Evolutionary conservation across 2,329 filamentous ascomycete species (phyloP).

Genomic region (Aspergillus sp.): DNA sequence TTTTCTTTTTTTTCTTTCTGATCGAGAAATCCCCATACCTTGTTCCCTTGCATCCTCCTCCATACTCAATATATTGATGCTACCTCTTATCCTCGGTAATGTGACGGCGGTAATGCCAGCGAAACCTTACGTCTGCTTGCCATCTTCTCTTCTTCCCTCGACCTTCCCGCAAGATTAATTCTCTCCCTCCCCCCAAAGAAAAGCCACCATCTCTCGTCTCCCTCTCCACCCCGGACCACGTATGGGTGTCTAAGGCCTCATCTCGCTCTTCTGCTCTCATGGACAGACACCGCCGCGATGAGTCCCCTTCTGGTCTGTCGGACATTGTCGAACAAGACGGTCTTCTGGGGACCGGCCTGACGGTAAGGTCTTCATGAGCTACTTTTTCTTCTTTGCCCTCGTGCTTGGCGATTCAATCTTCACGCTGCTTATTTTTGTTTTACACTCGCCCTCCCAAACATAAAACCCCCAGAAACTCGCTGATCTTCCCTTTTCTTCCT

Average conservation of each 20-base stretch:
- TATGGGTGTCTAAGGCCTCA: conserved; percentile 29
- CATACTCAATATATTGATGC: too few relatives aligned
- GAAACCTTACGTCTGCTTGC: not conserved
- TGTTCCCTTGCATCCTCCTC: too few relatives aligned
- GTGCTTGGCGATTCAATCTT: not conserved
- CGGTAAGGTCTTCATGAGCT: conserved; percentile 34
- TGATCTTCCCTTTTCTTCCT: conserved; percentile 12
- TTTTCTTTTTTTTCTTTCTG: too few relatives aligned
- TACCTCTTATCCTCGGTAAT: not conserved
- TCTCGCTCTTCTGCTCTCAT: conserved; percentile 30
- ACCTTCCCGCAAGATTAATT: not conserved
- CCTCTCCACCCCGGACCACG: conserved; percentile 16
- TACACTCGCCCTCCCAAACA: not conserved
- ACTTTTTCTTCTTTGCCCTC: conserved; percentile 5
- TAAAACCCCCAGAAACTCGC: not conserved
- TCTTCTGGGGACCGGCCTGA: conserved; percentile 49
- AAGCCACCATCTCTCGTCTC: not conserved
- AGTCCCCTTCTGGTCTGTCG: conserved; percentile 44
- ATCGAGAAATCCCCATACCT: too few relatives aligned
- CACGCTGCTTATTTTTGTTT: not conserved
- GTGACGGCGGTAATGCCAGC: not conserved
- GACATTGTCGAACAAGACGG: conserved; percentile 44
- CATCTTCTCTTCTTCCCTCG: not conserved
- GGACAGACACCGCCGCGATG: conserved; percentile 48
- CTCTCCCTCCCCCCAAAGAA: not conserved